Base-by-base conservation (phyloP, 495 filamentous ascomycete genomes). In the Penicillium steckii region DNA sequence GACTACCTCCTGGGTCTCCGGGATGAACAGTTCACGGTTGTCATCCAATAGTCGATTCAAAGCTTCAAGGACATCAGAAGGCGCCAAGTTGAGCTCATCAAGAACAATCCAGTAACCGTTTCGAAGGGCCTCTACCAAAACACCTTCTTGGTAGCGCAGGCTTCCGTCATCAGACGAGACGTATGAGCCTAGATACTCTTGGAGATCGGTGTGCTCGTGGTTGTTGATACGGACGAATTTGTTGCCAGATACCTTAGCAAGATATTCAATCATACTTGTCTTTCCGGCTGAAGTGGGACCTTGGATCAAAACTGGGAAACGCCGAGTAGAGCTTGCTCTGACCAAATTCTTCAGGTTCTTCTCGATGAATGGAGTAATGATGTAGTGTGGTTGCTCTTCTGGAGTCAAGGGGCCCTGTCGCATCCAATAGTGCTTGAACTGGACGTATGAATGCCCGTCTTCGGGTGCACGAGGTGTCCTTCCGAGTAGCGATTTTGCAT, bases 201-300 rank as follows among this genome's bases (percentile, higher is more conserved):
- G 95, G 24, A 99, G 77, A 69, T 99, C 95, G 1, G 95, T 97
- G 64, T 97, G 93, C 59, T 99, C 95, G 66, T 99, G 95, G 60
- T 99, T 99, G 73, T 99, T 99, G 74, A 99, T 97, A 49, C 95
- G 84, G 30, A 99, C 90, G 57, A 97, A 97, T 61, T 90, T 92
- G 61, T 99, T 95, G 2, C 95, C 95, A 22, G 90, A 96, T 41
- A 89, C 87, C 65, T 94, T 94, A 4, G 95, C 95, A 24, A 99
- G 80, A 65, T 96, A 96, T 66, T 97, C 93, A 46, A 99, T 93
- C 95, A 99, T 97, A 65, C 92, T 96, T 0, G 95, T 99, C 70
- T 99, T 99, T 48, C 95, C 95, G 26, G 91, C 85, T 30, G 94
- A 97, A 0, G 95, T 99, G 19, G 95, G 95, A 4, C 95, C 95